Evolutionary conservation across 768 basidiomycete genomes (phyloP).

Genomic region (Lactarius indigo): DNA sequence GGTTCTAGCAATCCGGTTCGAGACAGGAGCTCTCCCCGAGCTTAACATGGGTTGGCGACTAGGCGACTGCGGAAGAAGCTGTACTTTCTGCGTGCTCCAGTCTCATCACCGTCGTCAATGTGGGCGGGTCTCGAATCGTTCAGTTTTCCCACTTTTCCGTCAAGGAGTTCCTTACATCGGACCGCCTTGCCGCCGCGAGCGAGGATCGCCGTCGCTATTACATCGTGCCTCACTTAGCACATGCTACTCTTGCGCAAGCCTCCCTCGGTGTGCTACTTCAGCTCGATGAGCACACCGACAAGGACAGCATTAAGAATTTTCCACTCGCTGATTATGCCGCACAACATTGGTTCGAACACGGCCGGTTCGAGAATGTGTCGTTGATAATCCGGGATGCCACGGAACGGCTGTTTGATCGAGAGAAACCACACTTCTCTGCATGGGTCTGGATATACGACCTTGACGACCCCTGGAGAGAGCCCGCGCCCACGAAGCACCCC

Average conservation of each 20-base stretch:
- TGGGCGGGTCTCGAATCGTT: background rate
- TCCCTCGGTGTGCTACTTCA: constrained; percentile 2
- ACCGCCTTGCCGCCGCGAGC: background rate
- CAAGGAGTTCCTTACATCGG: constrained; percentile 4
- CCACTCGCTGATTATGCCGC: constrained; percentile 4
- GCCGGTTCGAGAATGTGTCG: background rate
- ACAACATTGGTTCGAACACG: background rate
- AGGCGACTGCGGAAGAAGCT: background rate
- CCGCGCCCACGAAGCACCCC: background rate
- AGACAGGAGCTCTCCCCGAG: background rate
- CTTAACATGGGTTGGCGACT: background rate
- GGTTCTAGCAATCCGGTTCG: background rate
- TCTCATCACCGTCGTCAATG: background rate
- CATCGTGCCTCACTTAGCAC: background rate
- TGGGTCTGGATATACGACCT: constrained; percentile 9
- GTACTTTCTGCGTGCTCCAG: constrained; percentile 3
- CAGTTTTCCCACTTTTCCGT: background rate
- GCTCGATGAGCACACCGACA: background rate
- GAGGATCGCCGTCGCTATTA: background rate
- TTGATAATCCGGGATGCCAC: background rate
- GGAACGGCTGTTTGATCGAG: background rate
- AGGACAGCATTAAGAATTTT: background rate
- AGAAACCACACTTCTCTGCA: background rate
- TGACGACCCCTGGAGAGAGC: background rate
- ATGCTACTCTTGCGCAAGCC: constrained; percentile 1